These are phyloP conservation scores for Lyophyllum atratum DNA, from an alignment of 768 basidiomycete species.

Conservation along the genomic window DNA sequence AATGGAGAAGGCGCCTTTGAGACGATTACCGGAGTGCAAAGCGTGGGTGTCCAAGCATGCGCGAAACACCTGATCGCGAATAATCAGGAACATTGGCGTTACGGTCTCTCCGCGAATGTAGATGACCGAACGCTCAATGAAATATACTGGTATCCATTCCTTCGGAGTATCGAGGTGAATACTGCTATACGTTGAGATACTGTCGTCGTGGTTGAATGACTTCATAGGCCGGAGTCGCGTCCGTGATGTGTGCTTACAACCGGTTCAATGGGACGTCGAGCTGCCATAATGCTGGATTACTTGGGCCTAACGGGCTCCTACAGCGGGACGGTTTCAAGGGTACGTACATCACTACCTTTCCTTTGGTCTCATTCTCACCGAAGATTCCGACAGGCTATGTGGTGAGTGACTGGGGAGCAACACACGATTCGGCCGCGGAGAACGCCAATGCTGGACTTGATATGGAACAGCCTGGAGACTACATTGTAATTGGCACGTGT, in stretches of 20 bases:
- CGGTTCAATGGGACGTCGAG: constrained; percentile 62
- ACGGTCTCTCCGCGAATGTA: constrained; percentile 44
- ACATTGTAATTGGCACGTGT: constrained; percentile 41
- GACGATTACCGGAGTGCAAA: constrained; percentile 61
- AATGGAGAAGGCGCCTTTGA: constrained; percentile 61
- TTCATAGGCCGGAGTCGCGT: constrained; percentile 46
- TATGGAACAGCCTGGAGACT: constrained; percentile 55
- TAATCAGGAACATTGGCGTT: constrained; percentile 55
- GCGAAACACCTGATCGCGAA: constrained; percentile 55
- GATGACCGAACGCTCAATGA: constrained; percentile 62
- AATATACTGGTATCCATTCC: constrained; percentile 53
- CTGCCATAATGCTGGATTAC: constrained; percentile 56
- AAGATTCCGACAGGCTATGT: constrained; percentile 35
- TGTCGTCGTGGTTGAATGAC: not conserved
- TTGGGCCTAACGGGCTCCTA: constrained; percentile 43
- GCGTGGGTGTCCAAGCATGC: constrained; percentile 59
- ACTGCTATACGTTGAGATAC: not conserved
- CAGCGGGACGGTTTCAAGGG: constrained; percentile 46
- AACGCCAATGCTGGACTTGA: constrained; percentile 52
- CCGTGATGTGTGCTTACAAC: constrained; percentile 57
- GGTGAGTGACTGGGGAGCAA: constrained; percentile 58
- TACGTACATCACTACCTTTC: constrained; percentile 7
- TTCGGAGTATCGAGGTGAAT: constrained; percentile 48
- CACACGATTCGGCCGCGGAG: constrained; percentile 45
- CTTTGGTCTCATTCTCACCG: not conserved